Conservation (phyloP, 441 rosid genomes). For the Isatis lusitanica region DNA sequence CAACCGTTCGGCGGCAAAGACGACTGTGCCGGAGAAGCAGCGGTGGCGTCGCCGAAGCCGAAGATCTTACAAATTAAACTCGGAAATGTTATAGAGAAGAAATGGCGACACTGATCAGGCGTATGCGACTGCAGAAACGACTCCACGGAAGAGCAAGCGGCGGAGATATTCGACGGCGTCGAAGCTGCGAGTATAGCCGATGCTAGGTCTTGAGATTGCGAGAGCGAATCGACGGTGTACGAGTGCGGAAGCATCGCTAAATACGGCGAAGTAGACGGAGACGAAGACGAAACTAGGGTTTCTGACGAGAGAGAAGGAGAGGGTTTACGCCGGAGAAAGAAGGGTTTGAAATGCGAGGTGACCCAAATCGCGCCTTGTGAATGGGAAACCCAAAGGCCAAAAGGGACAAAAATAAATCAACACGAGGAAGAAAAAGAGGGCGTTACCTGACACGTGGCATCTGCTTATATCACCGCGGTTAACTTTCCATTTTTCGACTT, state of each 20-base stretch:
- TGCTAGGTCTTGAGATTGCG: slow-evolving; percentile 68
- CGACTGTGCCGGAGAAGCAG: slow-evolving; percentile 35
- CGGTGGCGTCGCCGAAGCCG: slow-evolving; percentile 64
- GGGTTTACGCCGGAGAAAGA: slow-evolving; percentile 29
- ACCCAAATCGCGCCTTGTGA: slow-evolving; percentile 70
- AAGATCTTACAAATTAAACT: slow-evolving; percentile 67
- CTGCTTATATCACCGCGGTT: slow-evolving; percentile 15
- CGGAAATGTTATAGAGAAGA: slow-evolving; percentile 77
- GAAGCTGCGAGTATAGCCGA: slow-evolving; percentile 60
- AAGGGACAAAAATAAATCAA: slow-evolving; percentile 8
- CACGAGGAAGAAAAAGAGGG: slow-evolving; percentile 41
- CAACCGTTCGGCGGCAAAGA: slow-evolving; percentile 50
- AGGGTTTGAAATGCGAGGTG: slow-evolving; percentile 47
- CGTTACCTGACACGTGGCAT: slow-evolving; percentile 21
- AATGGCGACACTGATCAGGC: slow-evolving; percentile 81
- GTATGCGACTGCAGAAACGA: slow-evolving; percentile 60
- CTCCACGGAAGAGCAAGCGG: slow-evolving; percentile 61
- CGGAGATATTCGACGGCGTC: slow-evolving; percentile 57
- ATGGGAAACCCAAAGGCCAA: slow-evolving; percentile 9
- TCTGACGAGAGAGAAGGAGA: background rate
- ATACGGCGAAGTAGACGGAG: background rate
- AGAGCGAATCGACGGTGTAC: slow-evolving; percentile 67
- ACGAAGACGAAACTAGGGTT: slow-evolving; percentile 23
- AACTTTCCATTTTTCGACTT: background rate
- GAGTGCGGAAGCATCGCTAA: slow-evolving; percentile 61